These are phyloP conservation scores for Scheffersomyces stipitis DNA, from an alignment of 805 yeast species.

Conservation along the genomic window DNA sequence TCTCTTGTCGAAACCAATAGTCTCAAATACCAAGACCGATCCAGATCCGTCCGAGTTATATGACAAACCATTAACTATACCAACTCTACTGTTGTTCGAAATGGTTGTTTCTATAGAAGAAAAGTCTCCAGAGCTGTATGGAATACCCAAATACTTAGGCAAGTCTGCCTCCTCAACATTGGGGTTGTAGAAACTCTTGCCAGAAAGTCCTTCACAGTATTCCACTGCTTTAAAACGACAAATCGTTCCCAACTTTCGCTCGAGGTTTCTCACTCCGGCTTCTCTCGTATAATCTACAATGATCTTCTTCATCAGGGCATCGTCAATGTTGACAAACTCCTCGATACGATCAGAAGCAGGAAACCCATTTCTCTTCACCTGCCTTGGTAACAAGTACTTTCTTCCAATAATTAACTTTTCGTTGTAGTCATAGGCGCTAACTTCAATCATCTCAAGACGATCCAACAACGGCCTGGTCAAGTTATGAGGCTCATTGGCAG, in stretches of 20 bases:
- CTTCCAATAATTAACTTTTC: slow-evolving; percentile 76
- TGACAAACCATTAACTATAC: slow-evolving; percentile 75
- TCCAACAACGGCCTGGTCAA: slow-evolving; percentile 78
- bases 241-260: slow-evolving; percentile 69
- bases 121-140: slow-evolving; percentile 40
- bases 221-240: slow-evolving; percentile 85
- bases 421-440: slow-evolving; percentile 75
- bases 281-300: slow-evolving; percentile 76
- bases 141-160: slow-evolving; percentile 68
- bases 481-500: slow-evolving; percentile 74
- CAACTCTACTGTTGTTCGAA: slow-evolving; percentile 60
- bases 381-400: slow-evolving; percentile 72
- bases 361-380: slow-evolving; percentile 66
- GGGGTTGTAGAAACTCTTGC: slow-evolving; percentile 29
- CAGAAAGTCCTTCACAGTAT: slow-evolving; percentile 35
- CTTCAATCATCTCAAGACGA: slow-evolving; percentile 77
- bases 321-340: slow-evolving; percentile 45
- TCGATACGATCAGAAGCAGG: slow-evolving; percentile 22
- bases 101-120: slow-evolving; percentile 21
- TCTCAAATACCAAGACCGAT: slow-evolving; percentile 74
- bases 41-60: slow-evolving; percentile 88
- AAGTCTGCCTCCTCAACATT: slow-evolving; percentile 54
- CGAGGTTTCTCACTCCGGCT: slow-evolving; percentile 82
- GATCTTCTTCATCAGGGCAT: slow-evolving; percentile 57
- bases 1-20: slow-evolving; percentile 60